phyloP scores from a whole-genome alignment of 306 rosid species.

The Cucurbita ficifolia region DNA sequence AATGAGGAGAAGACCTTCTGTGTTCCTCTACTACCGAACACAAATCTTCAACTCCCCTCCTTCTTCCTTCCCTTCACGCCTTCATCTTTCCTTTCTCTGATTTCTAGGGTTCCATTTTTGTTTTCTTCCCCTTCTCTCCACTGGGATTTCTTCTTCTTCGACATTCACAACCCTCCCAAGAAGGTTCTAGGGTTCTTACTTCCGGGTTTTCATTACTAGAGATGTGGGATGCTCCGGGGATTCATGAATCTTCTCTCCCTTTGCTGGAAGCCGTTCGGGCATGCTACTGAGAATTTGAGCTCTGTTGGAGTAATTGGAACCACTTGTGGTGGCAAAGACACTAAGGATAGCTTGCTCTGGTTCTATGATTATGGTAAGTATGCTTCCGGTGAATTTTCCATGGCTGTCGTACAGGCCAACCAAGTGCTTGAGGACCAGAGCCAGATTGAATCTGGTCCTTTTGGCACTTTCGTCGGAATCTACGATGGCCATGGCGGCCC shows the following conservation, averaged over 20 bases:
- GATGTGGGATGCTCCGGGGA: conserved; percentile 88
- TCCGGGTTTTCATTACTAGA: conserved; percentile 64
- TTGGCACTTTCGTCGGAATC: conserved; percentile 76
- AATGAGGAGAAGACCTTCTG: conserved; percentile 22
- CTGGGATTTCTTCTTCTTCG: background rate
- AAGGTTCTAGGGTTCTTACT: conserved; percentile 5
- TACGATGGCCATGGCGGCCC: conserved; percentile 91
- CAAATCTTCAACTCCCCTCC: conserved; percentile 12
- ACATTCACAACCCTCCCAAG: background rate
- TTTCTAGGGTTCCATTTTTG: conserved; percentile 7
- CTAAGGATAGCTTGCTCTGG: conserved; percentile 61
- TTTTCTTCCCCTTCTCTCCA: background rate
- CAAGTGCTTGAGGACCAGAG: conserved; percentile 80
- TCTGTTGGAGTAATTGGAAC: conserved; percentile 30
- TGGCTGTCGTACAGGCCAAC: conserved; percentile 85
- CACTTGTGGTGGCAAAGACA: conserved; percentile 22
- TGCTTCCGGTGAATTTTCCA: conserved; percentile 68
- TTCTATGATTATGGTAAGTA: conserved; percentile 46
- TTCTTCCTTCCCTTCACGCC: conserved; percentile 3
- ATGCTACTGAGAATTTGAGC: conserved; percentile 17
- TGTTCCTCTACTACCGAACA: conserved; percentile 77
- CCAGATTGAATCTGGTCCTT: conserved; percentile 77
- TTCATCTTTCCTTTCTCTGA: background rate
- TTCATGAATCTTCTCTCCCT: conserved; percentile 78
- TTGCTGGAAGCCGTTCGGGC: conserved; percentile 74